phyloP scores from a whole-genome alignment of 345 rosid genomes.

The Populus euphratica region DNA sequence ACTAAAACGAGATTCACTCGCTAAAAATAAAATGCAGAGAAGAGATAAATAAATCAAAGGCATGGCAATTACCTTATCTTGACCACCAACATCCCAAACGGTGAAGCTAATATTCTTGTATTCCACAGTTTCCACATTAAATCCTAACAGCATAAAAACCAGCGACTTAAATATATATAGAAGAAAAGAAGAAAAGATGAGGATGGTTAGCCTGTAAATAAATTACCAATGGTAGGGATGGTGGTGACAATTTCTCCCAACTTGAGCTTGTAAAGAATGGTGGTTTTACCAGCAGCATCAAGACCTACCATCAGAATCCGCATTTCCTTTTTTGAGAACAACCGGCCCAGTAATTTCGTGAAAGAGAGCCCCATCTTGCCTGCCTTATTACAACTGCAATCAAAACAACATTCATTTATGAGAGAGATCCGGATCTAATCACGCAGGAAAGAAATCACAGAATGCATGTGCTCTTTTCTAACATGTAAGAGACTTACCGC shows the following conservation, averaged over 20 bases:
- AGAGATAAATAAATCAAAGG: background rate
- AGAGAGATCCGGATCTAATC: background rate
- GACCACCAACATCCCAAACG: constrained; percentile 13
- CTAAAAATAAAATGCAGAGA: too few relatives aligned
- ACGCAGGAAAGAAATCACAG: background rate
- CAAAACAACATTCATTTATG: background rate
- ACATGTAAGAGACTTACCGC: background rate
- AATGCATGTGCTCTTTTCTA: background rate
- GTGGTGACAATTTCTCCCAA: constrained; percentile 10
- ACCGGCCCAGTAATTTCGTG: background rate
- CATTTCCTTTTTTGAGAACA: constrained; percentile 7
- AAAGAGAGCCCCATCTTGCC: constrained; percentile 1
- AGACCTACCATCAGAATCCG: constrained; percentile 11
- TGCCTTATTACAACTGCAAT: background rate
- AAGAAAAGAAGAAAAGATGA: background rate
- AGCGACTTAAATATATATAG: background rate
- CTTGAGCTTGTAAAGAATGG: constrained; percentile 9
- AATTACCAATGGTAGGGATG: constrained; percentile 9
- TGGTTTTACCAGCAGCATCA: constrained; percentile 11
- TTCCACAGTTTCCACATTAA: constrained; percentile 9
- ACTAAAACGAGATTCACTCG: background rate
- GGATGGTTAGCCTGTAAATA: background rate
- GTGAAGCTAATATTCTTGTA: constrained; percentile 12
- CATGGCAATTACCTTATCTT: constrained; percentile 1
- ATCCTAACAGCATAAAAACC: background rate